Evolutionary conservation across 257 asterid genomes (phyloP).

Genomic region (Solanum lycopersicoides): DNA sequence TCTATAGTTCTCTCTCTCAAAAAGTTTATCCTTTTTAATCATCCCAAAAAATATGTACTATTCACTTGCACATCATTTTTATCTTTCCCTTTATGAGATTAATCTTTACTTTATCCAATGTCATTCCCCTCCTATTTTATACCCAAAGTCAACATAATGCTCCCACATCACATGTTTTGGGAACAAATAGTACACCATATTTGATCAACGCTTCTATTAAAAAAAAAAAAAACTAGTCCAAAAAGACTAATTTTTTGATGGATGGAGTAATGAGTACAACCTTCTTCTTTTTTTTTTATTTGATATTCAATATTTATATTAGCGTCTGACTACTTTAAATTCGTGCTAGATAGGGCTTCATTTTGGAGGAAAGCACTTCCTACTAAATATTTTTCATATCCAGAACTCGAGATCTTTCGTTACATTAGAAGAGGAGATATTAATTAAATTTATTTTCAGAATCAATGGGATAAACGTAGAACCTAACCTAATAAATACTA

Average conservation of each 20-base stretch:
- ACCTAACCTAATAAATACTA: neutral
- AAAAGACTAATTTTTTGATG: neutral
- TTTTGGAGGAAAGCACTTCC: accelerated
- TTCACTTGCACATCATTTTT: neutral
- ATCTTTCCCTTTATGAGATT: neutral
- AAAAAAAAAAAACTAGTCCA: neutral
- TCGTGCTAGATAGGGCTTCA: accelerated
- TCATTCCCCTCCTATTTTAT: neutral
- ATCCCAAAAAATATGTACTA: neutral
- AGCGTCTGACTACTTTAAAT: accelerated
- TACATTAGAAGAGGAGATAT: neutral
- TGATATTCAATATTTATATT: too few species aligned
- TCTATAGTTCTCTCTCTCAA: neutral
- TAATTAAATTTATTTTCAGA: neutral
- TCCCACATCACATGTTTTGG: neutral
- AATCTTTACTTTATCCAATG: neutral
- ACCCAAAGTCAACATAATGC: neutral
- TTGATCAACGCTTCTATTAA: neutral
- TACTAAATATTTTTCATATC: too few species aligned
- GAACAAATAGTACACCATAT: neutral
- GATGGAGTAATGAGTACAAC: neutral
- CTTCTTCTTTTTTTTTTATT: neutral
- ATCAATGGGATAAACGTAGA: neutral
- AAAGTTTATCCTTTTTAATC: neutral
- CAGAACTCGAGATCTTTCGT: neutral